Percentiles rank a stretch among this genome's conserved stretches.
phyloP scores from a whole-genome alignment of 495 filamentous ascomycete species.

The Astrothelium macrocarpum region DNA sequence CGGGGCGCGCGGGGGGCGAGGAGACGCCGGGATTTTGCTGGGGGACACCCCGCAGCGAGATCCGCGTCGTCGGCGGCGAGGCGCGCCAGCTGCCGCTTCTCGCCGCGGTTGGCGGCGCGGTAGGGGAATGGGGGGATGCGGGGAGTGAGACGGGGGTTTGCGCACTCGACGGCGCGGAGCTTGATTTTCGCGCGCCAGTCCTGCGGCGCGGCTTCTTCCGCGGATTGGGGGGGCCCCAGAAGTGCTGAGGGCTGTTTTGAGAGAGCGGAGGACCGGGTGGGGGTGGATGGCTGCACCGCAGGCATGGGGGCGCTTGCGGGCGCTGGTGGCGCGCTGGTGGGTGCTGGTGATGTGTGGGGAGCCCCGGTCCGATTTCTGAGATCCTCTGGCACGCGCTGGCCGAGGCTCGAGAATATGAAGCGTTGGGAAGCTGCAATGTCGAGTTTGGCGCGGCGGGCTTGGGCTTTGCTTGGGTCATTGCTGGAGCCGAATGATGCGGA shows the following conservation, averaged over 20 bases:
- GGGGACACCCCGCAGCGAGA: too few relatives aligned
- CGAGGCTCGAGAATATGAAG: slow-evolving; percentile 64
- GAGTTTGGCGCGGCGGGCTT: slow-evolving; percentile 38
- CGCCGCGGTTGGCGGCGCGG: slow-evolving; percentile 37
- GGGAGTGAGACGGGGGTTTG: slow-evolving; percentile 40
- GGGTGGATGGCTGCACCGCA: background rate
- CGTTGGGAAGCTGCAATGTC: slow-evolving; percentile 58
- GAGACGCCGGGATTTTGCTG: background rate
- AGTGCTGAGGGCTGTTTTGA: background rate
- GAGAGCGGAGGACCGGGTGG: background rate
- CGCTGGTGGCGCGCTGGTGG: background rate
- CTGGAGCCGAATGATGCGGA: background rate
- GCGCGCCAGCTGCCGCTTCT: background rate
- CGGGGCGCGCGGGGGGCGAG: too few relatives aligned
- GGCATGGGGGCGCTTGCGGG: background rate
- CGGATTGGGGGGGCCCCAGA: slow-evolving; percentile 27
- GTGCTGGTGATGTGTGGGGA: slow-evolving; percentile 38
- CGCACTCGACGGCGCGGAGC: slow-evolving; percentile 72
- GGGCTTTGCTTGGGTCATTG: background rate
- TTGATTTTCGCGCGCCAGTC: slow-evolving; percentile 67
- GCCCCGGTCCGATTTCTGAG: slow-evolving; percentile 51
- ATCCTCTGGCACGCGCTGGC: slow-evolving; percentile 54
- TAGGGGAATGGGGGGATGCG: slow-evolving; percentile 85
- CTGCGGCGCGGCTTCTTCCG: slow-evolving; percentile 36
- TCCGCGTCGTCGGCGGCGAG: background rate